Conservation (phyloP, 1,139 yeast species). For the Yamadazyma sp. region DNA sequence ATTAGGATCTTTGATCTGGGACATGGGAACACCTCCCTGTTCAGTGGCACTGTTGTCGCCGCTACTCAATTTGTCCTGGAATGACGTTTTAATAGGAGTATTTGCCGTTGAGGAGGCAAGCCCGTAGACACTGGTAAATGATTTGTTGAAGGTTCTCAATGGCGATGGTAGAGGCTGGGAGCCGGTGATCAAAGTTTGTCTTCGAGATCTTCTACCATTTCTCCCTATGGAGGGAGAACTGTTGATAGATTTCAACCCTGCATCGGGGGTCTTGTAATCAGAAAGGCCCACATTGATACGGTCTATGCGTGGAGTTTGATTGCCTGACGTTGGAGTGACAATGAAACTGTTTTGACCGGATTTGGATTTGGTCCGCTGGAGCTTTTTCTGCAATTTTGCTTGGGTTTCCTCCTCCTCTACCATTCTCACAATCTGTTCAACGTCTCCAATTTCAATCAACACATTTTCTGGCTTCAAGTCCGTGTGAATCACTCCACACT, state of each 20-base stretch:
- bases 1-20: slow-evolving; percentile 16
- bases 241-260: slow-evolving; percentile 10
- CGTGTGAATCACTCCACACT: slow-evolving; percentile 89
- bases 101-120: slow-evolving; percentile 42
- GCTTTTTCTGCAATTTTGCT: slow-evolving; percentile 39
- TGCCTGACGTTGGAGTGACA: slow-evolving; percentile 15
- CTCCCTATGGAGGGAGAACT: slow-evolving; percentile 43
- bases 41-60: slow-evolving; percentile 11
- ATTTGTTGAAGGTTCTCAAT: slow-evolving; percentile 47
- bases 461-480: slow-evolving; percentile 90
- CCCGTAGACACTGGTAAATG: slow-evolving; percentile 39
- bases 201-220: slow-evolving; percentile 59
- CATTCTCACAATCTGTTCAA: slow-evolving; percentile 61
- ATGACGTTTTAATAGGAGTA: slow-evolving; percentile 36
- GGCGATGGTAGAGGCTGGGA: slow-evolving; percentile 87
- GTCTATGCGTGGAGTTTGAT: slow-evolving; percentile 16
- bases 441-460: slow-evolving; percentile 77
- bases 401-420: slow-evolving; percentile 56
- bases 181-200: slow-evolving; percentile 80
- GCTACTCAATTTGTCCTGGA: slow-evolving; percentile 14
- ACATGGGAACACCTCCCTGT: slow-evolving; percentile 13
- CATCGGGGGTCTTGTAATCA: slow-evolving; percentile 9
- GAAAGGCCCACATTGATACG: slow-evolving; percentile 3
- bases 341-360: slow-evolving; percentile 19
- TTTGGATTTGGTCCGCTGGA: slow-evolving; percentile 28